Evolutionary conservation across 2,329 filamentous ascomycete species (phyloP).

Genomic region (Penicillium sumatraense): DNA sequence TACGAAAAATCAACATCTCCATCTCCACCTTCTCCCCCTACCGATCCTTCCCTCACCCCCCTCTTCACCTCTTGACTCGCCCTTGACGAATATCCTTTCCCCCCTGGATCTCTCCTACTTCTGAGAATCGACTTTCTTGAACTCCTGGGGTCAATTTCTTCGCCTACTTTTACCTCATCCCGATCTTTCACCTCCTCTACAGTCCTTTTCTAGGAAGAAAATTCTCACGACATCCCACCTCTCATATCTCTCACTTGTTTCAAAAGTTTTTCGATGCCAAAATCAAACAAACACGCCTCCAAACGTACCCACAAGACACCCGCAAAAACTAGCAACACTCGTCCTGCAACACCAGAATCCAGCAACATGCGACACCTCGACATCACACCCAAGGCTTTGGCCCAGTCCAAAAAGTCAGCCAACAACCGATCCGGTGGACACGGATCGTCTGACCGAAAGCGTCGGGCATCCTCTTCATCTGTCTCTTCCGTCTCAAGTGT

Average conservation of each 20-base stretch:
- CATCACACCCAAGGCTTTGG: constrained; percentile 25
- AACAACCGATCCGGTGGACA: constrained; percentile 28
- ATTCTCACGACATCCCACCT: background rate
- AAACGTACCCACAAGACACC: constrained; percentile 33
- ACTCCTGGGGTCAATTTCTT: too few species aligned
- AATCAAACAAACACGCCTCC: constrained; percentile 31
- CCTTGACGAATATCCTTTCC: constrained; percentile 10
- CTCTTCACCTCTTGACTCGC: constrained; percentile 8
- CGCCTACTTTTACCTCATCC: too few species aligned
- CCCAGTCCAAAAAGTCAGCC: constrained; percentile 31
- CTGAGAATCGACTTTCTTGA: too few species aligned
- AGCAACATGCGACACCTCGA: constrained; percentile 27
- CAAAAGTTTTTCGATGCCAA: constrained; percentile 27
- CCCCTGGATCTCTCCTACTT: too few species aligned
- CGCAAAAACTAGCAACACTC: constrained; percentile 28
- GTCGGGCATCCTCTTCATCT: constrained; percentile 40
- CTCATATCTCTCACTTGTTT: background rate
- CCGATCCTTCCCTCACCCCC: constrained; percentile 17
- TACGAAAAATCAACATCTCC: constrained; percentile 15
- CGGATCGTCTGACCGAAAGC: constrained; percentile 34
- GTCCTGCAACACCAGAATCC: constrained; percentile 29
- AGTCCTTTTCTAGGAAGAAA: too few species aligned
- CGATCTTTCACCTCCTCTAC: too few species aligned
- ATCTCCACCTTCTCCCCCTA: constrained; percentile 16
- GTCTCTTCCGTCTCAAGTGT: constrained; percentile 45